A percentile compares a stretch with the other conserved stretches of the same genome.
Conservation (phyloP, 352 stramenopile species). For the Phytophthora ramorum region DNA sequence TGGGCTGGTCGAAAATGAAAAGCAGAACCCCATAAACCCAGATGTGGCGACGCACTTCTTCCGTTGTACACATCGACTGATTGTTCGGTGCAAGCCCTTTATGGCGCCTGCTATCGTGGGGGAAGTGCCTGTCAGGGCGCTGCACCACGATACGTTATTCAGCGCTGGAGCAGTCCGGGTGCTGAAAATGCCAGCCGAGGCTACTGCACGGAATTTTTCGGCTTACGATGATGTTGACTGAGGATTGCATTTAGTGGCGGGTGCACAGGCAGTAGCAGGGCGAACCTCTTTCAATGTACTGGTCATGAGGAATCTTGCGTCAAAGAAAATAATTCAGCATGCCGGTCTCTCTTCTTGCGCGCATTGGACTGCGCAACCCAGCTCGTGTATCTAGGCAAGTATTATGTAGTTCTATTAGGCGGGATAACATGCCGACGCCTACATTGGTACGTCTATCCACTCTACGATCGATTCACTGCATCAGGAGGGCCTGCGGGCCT, state of each 20-base stretch:
- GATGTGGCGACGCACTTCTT: constrained; percentile 36
- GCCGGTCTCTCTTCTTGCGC: too few species aligned
- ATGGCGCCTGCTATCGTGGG: constrained; percentile 25
- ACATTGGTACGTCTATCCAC: background rate
- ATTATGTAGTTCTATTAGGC: too few species aligned
- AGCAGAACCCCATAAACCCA: constrained; percentile 29
- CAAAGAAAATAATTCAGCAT: too few species aligned
- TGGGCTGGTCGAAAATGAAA: constrained; percentile 26
- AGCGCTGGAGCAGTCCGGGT: constrained; percentile 8
- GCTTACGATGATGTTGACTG: background rate
- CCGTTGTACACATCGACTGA: constrained; percentile 34
- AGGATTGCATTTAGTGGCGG: background rate
- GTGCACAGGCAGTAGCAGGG: background rate
- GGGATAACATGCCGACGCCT: too few species aligned
- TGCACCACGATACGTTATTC: constrained; percentile 33
- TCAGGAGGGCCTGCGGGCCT: constrained; percentile 43
- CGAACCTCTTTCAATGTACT: too few species aligned
- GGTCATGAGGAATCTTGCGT: too few species aligned
- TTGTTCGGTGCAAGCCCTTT: constrained; percentile 41
- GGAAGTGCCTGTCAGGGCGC: constrained; percentile 33
- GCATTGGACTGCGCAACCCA: too few species aligned
- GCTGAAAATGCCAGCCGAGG: constrained; percentile 25
- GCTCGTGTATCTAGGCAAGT: too few species aligned
- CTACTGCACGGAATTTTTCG: constrained; percentile 1
- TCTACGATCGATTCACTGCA: constrained; percentile 15